Base-by-base conservation (phyloP, 441 rosid species). In the Erodium texanum region DNA sequence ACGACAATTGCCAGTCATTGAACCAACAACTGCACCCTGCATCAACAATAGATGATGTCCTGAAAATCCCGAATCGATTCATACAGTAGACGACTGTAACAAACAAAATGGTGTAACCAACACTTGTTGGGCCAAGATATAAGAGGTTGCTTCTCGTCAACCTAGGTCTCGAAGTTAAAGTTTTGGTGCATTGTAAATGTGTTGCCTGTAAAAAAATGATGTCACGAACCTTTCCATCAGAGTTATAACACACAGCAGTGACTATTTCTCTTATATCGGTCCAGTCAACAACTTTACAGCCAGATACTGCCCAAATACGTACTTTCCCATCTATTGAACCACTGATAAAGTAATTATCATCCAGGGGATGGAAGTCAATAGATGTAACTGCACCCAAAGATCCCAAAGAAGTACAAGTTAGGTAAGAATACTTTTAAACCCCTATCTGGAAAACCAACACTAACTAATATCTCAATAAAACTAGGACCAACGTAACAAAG, bases 251-350 rank as follows among this genome's bases (percentile, higher is more conserved):
- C 70, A 90, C 95, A 34, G 99, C 96, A 63, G 98, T 92, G 34
- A 95, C 88, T 32, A 95, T 85, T 66, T 87, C 95, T 79, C 85
- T 82, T 63, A 82, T 70, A 62, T 90, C 87, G 3, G 86, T 85
- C 90, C 92, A 95, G 52, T 90, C 97, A 68, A 87, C 86, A 74
- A 95, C 99, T 62, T 83, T 85, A 71, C 87, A 79, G 24, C 79
- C 72, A 71, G 79, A 68, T 66, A 84, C 75, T 66, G 84, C 88
- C 99, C 99, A 95, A 36, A 92, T 90, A 23, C 99, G 94, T 74
- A 92, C 84, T 84, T 90, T 95, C 64, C 98, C 98, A 78, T 95
- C 99, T 70, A 95, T 84, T 15, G 98, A 95, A 69, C 98, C 98
- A 45, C 91, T 95, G 76, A 92, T 83, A 85, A 95, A 95, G 80